phyloP scores from a whole-genome alignment of 495 filamentous ascomycete species.

The Xylaria scruposa region DNA sequence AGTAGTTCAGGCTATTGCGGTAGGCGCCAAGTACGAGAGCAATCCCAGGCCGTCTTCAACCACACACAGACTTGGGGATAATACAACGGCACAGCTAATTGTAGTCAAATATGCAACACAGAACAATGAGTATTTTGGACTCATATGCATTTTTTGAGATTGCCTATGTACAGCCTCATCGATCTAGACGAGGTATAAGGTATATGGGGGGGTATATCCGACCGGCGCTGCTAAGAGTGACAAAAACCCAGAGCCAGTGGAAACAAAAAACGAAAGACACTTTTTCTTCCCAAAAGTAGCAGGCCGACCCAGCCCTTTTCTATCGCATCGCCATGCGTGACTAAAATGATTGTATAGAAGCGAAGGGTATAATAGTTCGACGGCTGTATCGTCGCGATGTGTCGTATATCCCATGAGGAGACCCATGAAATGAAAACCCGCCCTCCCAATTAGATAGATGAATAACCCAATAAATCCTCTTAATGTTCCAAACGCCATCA shows the following conservation, averaged over 20 bases:
- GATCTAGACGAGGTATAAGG: not conserved
- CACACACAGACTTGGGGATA: not conserved
- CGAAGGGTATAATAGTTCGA: conserved; percentile 10
- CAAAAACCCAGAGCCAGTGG: not conserved
- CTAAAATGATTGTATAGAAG: conserved; percentile 27
- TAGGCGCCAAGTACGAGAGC: not conserved
- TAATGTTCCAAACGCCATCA: conserved; percentile 19
- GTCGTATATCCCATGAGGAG: not conserved
- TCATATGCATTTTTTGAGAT: conserved; percentile 3
- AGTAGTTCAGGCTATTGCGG: not conserved
- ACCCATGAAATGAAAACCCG: not conserved
- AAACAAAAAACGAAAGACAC: conserved; percentile 4
- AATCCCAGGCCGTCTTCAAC: no score
- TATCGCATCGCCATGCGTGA: conserved; percentile 24
- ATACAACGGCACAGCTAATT: not conserved
- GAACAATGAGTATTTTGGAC: not conserved
- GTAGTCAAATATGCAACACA: not conserved
- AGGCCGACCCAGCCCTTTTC: conserved; percentile 16
- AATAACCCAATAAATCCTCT: conserved; percentile 14
- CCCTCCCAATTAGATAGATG: not conserved
- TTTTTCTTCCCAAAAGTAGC: conserved; percentile 2
- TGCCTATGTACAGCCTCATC: conserved; percentile 22
- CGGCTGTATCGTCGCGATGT: not conserved
- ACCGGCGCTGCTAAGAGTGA: conserved; percentile 22
- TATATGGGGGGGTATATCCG: conserved; percentile 33